Percentiles rank a stretch among this genome's conserved stretches.
Conservation (phyloP, 176 grass and related monocot species). For the Triticum aestivum region IWGSC_CS_RefSeq_v2.1 NC_057796.1:164952949-164953448, state of each 20-base stretch:
- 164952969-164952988: constrained; percentile 98
- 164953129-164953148: neutral
- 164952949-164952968: constrained; percentile 89
- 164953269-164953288: constrained; percentile 82
- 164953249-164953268: constrained; percentile 95
- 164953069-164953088: constrained; percentile 87
- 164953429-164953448: neutral
- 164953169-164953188: constrained; percentile 15
- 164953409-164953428: neutral
- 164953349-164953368: neutral
- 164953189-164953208: constrained; percentile 82
- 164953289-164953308: constrained; percentile 18
- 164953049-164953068: constrained; percentile 96
- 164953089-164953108: constrained; percentile 13
- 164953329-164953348: neutral
- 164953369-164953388: neutral
- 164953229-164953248: constrained; percentile 91
- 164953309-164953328: constrained; percentile 6
- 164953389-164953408: neutral
- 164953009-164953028: constrained; percentile 97
- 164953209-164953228: constrained; percentile 89
- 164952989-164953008: constrained; percentile 98
- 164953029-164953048: constrained; percentile 93
- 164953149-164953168: neutral
- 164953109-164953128: neutral